These are phyloP conservation scores for Phialemonium atrogriseum DNA, from an alignment of 2,329 filamentous ascomycete genomes.

Conservation along the genomic window DNA sequence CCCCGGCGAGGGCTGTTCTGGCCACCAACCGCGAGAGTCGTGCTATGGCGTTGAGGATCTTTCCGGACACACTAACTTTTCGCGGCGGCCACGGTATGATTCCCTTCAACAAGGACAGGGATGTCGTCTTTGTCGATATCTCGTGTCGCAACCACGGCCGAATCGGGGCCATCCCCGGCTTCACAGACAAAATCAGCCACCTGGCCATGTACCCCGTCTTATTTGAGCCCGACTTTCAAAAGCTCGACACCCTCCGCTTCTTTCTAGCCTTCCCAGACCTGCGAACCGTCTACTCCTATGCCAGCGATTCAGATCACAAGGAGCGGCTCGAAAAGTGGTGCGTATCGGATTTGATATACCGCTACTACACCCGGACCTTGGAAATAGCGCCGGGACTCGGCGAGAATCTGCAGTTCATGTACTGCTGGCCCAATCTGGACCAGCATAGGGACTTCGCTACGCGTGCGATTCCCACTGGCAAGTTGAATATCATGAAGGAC, in stretches of 20 bases:
- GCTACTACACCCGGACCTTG: constrained; percentile 12
- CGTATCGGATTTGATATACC: constrained; percentile 9
- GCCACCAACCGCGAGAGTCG: constrained; percentile 23
- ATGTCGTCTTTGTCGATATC: constrained; percentile 16
- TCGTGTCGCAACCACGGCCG: not conserved
- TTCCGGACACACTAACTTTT: constrained; percentile 21
- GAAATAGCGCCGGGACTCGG: constrained; percentile 11
- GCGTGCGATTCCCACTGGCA: constrained; percentile 1
- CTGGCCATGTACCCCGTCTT: constrained; percentile 11
- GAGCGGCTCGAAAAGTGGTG: constrained; percentile 19
- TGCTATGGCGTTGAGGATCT: constrained; percentile 17
- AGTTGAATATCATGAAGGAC: constrained; percentile 2
- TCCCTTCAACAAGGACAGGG: constrained; percentile 19
- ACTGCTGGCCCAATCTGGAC: constrained; percentile 21
- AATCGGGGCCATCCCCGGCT: constrained; percentile 2
- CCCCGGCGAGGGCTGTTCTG: constrained; percentile 19
- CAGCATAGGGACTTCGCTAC: constrained; percentile 5
- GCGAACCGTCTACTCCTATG: constrained; percentile 11
- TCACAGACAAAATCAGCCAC: constrained; percentile 10
- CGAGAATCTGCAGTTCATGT: constrained; percentile 14
- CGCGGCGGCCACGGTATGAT: constrained; percentile 8
- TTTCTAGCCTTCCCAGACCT: constrained; percentile 6
- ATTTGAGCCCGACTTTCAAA: not conserved
- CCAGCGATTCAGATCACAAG: not conserved
- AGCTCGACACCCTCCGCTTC: constrained; percentile 1